Evolutionary conservation across 2,329 filamentous ascomycete genomes (phyloP).

Genomic region (Fonsecaea erecta): DNA sequence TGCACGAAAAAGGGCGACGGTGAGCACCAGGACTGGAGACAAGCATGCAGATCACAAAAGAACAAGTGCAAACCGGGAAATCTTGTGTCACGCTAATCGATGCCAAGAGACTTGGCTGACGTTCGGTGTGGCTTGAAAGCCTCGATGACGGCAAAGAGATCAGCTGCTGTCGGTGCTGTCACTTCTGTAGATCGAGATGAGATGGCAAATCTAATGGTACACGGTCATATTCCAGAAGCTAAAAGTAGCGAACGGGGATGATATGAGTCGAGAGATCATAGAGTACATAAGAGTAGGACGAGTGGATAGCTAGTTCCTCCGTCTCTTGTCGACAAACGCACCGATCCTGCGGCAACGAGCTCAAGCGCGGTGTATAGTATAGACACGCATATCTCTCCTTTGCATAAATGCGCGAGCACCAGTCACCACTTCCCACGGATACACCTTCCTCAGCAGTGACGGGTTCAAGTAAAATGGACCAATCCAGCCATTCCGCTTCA

Average conservation of each 20-base stretch:
- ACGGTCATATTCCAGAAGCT: background rate
- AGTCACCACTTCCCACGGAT: constrained; percentile 18
- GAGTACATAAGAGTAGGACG: constrained; percentile 11
- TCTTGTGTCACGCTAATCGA: constrained; percentile 1
- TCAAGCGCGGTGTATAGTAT: constrained; percentile 27
- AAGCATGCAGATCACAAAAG: constrained; percentile 8
- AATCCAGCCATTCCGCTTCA: constrained; percentile 20
- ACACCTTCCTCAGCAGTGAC: constrained; percentile 30
- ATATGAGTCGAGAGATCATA: constrained; percentile 12
- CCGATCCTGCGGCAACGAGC: constrained; percentile 25
- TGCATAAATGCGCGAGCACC: constrained; percentile 28
- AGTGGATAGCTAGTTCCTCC: constrained; percentile 21
- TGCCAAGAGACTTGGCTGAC: constrained; percentile 15
- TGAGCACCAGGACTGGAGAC: constrained; percentile 5
- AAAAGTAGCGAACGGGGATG: background rate
- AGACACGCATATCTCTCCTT: constrained; percentile 6
- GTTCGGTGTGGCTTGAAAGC: constrained; percentile 10
- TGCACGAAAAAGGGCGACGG: constrained; percentile 10
- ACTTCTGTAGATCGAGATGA: constrained; percentile 7
- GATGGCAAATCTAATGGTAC: background rate
- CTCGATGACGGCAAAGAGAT: constrained; percentile 3
- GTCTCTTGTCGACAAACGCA: background rate
- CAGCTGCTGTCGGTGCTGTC: background rate
- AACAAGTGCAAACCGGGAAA: constrained; percentile 2
- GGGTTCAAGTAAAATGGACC: constrained; percentile 27